Percentiles rank a stretch among this genome's conserved stretches.
Conservation (phyloP, 345 rosid genomes). For the Populus tremula region DNA sequence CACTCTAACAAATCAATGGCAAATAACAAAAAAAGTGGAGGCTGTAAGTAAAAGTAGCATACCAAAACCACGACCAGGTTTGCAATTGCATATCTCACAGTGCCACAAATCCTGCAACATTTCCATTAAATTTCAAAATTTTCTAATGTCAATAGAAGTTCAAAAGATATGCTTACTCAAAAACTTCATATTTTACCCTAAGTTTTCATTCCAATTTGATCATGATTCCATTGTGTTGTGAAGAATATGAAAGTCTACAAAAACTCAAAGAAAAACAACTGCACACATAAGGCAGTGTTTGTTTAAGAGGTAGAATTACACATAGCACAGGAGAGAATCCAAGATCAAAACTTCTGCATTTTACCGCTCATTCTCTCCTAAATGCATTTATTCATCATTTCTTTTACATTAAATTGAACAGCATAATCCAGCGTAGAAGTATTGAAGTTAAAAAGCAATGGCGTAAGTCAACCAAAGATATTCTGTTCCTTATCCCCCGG, state of each 20-base stretch:
- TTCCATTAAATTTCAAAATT: not conserved
- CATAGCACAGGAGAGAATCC: too few species aligned
- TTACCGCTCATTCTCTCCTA: not conserved
- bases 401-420: not conserved
- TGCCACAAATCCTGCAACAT: slow-evolving; percentile 92
- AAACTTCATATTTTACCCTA: not conserved
- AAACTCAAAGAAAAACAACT: not conserved
- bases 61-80: slow-evolving; percentile 99
- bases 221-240: not conserved
- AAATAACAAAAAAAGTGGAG: not conserved
- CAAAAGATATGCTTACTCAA: not conserved
- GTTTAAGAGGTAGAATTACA: not conserved
- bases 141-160: not conserved
- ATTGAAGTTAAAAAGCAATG: not conserved
- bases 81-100: slow-evolving; percentile 92
- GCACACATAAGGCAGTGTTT: not conserved
- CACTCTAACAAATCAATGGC: not conserved
- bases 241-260: not conserved
- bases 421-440: not conserved
- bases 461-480: not conserved
- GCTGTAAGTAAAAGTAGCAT: slow-evolving; percentile 21
- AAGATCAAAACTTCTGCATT: not conserved
- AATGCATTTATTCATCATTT: not conserved
- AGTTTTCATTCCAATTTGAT: not conserved
- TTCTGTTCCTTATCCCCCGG: not conserved